These are phyloP conservation scores for Cryphonectria parasitica DNA, from an alignment of 2,329 filamentous ascomycete genomes.

Conservation along the genomic window DNA sequence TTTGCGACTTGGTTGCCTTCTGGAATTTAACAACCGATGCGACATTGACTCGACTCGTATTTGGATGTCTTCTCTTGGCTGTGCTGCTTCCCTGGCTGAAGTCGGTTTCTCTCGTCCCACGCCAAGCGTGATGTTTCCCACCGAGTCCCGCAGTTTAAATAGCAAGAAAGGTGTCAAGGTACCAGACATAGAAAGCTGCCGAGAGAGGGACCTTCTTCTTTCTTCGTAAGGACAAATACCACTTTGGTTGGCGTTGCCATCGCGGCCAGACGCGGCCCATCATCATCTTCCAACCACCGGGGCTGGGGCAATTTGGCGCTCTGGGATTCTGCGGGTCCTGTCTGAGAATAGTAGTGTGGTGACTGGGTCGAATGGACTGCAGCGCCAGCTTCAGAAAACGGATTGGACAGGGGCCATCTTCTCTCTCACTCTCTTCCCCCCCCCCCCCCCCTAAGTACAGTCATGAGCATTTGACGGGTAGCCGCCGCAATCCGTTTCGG, in stretches of 20 bases:
- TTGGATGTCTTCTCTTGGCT: slow-evolving; percentile 2
- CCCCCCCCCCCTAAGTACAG: too few species aligned
- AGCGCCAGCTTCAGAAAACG: slow-evolving; percentile 10
- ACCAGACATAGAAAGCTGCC: background rate
- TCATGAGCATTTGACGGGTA: slow-evolving; percentile 14
- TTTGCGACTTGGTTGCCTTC: slow-evolving; percentile 19
- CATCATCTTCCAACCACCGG: background rate
- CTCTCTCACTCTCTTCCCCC: too few species aligned
- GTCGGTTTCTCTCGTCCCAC: background rate
- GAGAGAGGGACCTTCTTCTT: background rate
- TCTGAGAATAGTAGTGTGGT: background rate
- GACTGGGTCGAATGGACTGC: slow-evolving; percentile 9
- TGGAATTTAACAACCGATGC: slow-evolving; percentile 17
- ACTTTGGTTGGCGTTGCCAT: background rate
- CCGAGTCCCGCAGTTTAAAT: background rate
- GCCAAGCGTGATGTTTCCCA: slow-evolving; percentile 19
- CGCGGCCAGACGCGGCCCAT: slow-evolving; percentile 2
- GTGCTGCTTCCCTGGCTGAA: slow-evolving; percentile 17
- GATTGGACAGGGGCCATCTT: slow-evolving; percentile 18
- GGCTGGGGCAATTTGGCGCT: background rate
- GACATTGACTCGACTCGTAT: slow-evolving; percentile 29
- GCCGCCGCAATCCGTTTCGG: slow-evolving; percentile 20
- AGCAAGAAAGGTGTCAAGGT: background rate
- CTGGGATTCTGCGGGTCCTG: slow-evolving; percentile 15
- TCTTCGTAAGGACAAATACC: slow-evolving; percentile 1